Percentiles rank a stretch among this genome's conserved stretches.
These are phyloP conservation scores for Paramecium pentaurelia DNA, from an alignment of 73 alveolate genomes.

Conservation along the genomic window DNA sequence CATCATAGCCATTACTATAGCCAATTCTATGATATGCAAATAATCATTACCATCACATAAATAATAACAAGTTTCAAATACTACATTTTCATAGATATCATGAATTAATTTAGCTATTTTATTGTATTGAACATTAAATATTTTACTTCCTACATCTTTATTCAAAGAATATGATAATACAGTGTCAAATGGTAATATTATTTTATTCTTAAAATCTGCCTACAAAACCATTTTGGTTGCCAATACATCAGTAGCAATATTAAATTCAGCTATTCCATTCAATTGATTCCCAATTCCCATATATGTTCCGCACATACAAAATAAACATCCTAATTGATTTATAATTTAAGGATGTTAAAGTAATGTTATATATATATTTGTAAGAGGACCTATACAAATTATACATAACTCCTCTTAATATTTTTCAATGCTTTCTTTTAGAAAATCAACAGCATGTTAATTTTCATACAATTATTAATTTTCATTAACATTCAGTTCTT, in stretches of 20 bases:
- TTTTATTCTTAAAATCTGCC: neutral
- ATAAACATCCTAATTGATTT: neutral
- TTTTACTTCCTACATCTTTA: neutral
- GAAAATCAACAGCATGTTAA: slow-evolving; percentile 11
- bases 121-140: neutral
- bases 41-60: neutral
- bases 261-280: slow-evolving; percentile 26
- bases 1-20: neutral
- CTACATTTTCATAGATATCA: neutral
- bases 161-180: neutral
- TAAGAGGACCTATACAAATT: slow-evolving; percentile 8
- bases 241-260: neutral
- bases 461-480: neutral
- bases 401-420: neutral
- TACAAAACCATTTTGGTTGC: neutral
- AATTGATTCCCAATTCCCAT: neutral
- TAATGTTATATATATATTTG: neutral
- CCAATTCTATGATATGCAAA: neutral
- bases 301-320: slow-evolving; percentile 40
- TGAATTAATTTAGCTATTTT: neutral
- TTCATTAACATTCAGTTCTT: neutral
- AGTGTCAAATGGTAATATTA: slow-evolving; percentile 3
- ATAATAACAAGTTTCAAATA: slow-evolving; percentile 22
- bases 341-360: neutral
- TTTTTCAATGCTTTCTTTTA: neutral